Percentiles rank a stretch among this genome's conserved stretches.
These are phyloP conservation scores for Leishmania braziliensis DNA, from an alignment of 208 protist genomes.

Conservation along the genomic window DNA sequence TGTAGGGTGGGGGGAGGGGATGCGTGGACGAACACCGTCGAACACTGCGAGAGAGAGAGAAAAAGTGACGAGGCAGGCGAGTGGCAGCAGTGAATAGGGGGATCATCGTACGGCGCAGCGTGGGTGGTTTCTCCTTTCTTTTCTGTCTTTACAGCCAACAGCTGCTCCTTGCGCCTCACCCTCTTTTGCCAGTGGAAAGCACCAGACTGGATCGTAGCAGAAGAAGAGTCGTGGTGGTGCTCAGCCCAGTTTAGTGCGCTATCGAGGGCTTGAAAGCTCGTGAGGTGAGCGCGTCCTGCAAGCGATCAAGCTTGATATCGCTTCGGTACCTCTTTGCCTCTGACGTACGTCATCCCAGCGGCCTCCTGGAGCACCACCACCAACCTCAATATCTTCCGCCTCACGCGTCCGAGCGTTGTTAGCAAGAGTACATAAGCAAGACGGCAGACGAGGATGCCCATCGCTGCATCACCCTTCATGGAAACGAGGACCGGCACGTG, in stretches of 20 bases:
- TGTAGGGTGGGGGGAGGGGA: not conserved
- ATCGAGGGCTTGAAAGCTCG: not conserved
- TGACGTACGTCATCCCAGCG: not conserved
- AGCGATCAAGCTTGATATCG: not conserved
- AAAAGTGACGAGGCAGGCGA: not conserved
- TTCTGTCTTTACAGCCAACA: too few species aligned
- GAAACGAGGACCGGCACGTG: conserved; percentile 16
- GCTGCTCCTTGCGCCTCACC: not conserved
- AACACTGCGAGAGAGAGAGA: not conserved
- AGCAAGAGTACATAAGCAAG: not conserved
- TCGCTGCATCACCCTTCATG: conserved; percentile 20
- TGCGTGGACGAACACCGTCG: too few species aligned
- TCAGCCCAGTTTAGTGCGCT: not conserved
- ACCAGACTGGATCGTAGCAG: not conserved
- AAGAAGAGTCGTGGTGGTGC: not conserved
- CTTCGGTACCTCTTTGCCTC: not conserved
- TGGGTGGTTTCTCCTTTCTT: not conserved
- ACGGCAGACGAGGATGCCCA: conserved; percentile 8
- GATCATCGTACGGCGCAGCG: not conserved
- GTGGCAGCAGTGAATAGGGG: too few species aligned
- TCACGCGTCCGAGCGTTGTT: not conserved
- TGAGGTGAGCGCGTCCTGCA: not conserved
- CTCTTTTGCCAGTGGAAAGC: not conserved
- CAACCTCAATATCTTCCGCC: not conserved
- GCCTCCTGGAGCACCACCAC: not conserved